These are phyloP conservation scores for Wallacemonas sp. DNA, from an alignment of 208 protist species.

Conservation along the genomic window DNA sequence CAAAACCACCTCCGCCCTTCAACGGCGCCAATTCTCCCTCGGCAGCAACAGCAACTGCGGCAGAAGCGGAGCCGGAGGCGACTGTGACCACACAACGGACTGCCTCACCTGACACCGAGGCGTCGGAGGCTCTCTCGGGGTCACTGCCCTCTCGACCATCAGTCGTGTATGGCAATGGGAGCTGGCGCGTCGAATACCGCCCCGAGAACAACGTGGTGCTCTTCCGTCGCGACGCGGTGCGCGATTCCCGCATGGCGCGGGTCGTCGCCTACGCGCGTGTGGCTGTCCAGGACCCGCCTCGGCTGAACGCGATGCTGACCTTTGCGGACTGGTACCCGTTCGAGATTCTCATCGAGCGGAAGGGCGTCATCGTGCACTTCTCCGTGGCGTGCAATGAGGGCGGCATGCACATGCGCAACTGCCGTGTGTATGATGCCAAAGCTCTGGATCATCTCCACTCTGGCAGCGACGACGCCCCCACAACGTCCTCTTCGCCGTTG, in stretches of 20 bases:
- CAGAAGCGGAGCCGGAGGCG: not conserved
- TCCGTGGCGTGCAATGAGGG: slow-evolving; percentile 69
- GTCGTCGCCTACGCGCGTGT: slow-evolving; percentile 64
- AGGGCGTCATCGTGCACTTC: slow-evolving; percentile 77
- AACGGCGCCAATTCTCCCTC: not conserved
- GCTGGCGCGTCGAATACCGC: slow-evolving; percentile 47
- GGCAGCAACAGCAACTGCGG: not conserved
- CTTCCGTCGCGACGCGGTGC: slow-evolving; percentile 44
- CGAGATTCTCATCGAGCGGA: slow-evolving; percentile 70
- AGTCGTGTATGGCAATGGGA: slow-evolving; percentile 24
- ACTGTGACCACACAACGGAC: not conserved
- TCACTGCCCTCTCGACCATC: too few species aligned
- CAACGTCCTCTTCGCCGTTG: not conserved
- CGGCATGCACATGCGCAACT: slow-evolving; percentile 87
- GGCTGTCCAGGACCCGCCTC: slow-evolving; percentile 53
- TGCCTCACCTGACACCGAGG: not conserved
- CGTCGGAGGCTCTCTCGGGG: too few species aligned
- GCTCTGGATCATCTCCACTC: not conserved
- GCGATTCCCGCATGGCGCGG: slow-evolving; percentile 24
- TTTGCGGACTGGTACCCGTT: slow-evolving; percentile 79
- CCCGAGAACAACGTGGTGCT: slow-evolving; percentile 45
- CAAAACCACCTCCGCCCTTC: slow-evolving; percentile 66
- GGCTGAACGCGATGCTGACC: slow-evolving; percentile 59
- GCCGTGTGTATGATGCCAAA: slow-evolving; percentile 60
- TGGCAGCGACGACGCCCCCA: not conserved